These are phyloP conservation scores for Oryza officinalis DNA, from an alignment of 176 grass and related monocot species.

Conservation along the genomic window DNA sequence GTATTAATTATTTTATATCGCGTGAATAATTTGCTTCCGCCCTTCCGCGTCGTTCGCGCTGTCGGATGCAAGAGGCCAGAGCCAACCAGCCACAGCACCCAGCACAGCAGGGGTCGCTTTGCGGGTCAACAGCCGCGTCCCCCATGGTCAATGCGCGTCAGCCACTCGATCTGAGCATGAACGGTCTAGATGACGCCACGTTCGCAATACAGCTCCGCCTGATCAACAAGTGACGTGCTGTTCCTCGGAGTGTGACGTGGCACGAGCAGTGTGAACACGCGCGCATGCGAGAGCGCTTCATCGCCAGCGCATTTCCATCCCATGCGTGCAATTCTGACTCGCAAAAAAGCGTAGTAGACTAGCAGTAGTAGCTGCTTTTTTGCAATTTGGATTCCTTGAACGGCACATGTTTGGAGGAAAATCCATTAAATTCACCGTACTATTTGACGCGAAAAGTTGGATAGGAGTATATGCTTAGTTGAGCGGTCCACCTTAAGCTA, in stretches of 20 bases:
- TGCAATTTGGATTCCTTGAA: not conserved
- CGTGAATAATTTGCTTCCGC: too few relatives aligned
- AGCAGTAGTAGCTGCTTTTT: not conserved
- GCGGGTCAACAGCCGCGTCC: not conserved
- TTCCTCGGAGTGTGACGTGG: not conserved
- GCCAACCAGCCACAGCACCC: not conserved
- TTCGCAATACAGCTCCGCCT: not conserved
- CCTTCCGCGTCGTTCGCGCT: too few relatives aligned
- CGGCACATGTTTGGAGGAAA: not conserved
- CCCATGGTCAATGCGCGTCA: not conserved
- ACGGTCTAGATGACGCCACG: not conserved
- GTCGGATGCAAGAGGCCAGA: too few relatives aligned
- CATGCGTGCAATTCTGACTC: not conserved
- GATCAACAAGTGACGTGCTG: not conserved
- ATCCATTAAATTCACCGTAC: not conserved
- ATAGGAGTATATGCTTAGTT: not conserved
- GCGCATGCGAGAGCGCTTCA: not conserved
- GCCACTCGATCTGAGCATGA: not conserved
- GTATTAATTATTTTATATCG: not conserved
- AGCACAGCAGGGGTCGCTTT: not conserved
- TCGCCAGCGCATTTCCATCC: not conserved
- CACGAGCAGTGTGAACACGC: not conserved
- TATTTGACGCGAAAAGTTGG: not conserved
- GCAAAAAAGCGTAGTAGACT: not conserved
- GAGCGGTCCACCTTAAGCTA: not conserved